Evolutionary conservation across 495 filamentous ascomycete genomes (phyloP), one percentile per base, ranked within the genome.

Genomic region (Aeminium ludgeri): DNA sequence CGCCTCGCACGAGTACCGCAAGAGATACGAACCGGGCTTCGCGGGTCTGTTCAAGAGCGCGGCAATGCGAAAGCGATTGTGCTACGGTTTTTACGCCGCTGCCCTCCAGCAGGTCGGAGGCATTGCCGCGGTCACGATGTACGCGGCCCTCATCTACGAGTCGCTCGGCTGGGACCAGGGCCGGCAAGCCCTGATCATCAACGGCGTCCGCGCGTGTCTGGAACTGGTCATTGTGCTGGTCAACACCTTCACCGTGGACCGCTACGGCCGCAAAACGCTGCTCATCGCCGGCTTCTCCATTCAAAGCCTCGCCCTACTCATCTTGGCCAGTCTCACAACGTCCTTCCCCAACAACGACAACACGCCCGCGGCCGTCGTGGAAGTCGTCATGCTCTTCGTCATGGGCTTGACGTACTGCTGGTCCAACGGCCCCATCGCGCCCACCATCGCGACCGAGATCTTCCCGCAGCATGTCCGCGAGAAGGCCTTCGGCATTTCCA

Each of bases 161-260:
- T 58, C 54, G 28, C 55, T 64, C 7, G 58, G 58, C 20, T 64
- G 54, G 54, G 40, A 57, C 32, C 34, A 45, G 13, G 60, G 59
- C n/a, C 55, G 52, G 0, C 56, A 62, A 20, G 55, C 56, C 6
- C 45, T 63, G 13, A 38, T 53, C 3, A 57, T 59, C 44, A 63
- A 62, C 37, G 60, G 54, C 17, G 56, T 63, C 33, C 56, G 59
- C 34, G 51, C 56, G 15, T 51, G 58, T 12, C 48, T 63, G 10
- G 58, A 62, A 28, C 51, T 62, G 0, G 48, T 59, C 25, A 59
- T 61, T 27, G 58, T 61, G 2, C 30, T 59, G 6, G 59, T 63
- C 15, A 62, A 60, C 42, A 63, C 60, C 12, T 61, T 60, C 35
- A 59, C 59, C 0, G 60, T 63, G 29, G 59, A 60, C 25, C 30